These are phyloP conservation scores for Albizia julibrissin DNA, from an alignment of 306 rosid genomes.

Conservation along the genomic window DNA sequence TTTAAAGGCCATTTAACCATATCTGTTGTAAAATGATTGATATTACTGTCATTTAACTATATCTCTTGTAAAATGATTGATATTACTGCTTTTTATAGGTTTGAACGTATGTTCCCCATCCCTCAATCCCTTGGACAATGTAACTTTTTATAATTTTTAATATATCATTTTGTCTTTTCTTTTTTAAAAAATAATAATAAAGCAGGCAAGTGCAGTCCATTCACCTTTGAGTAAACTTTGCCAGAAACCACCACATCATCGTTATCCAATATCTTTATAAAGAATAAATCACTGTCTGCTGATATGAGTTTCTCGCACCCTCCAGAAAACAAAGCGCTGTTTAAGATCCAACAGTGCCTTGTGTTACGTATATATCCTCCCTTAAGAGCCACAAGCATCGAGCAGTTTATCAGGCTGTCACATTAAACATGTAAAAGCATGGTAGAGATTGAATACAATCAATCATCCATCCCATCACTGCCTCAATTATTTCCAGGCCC, in stretches of 20 bases:
- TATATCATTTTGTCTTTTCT: no score
- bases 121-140: no score
- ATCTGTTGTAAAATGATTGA: no score
- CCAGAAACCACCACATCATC: neutral
- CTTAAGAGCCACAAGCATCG: conserved; percentile 24
- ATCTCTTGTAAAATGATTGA: no score
- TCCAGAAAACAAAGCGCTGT: conserved; percentile 20
- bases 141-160: no score
- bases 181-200: no score
- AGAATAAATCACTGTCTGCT: neutral
- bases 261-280: conserved; percentile 10
- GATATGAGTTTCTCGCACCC: conserved; percentile 21
- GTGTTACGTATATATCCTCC: conserved; percentile 25
- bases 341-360: neutral
- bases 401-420: conserved; percentile 26
- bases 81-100: no score
- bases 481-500: conserved; percentile 37
- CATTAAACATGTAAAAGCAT: neutral
- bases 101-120: no score
- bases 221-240: conserved; percentile 6
- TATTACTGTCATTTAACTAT: no score
- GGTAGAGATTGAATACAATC: conserved; percentile 18
- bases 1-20: no score
- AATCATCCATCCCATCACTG: conserved; percentile 35
- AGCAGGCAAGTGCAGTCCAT: neutral